phyloP scores from a whole-genome alignment of 2,329 filamentous ascomycete genomes.

The Pseudocercospora fijiensis region DNA sequence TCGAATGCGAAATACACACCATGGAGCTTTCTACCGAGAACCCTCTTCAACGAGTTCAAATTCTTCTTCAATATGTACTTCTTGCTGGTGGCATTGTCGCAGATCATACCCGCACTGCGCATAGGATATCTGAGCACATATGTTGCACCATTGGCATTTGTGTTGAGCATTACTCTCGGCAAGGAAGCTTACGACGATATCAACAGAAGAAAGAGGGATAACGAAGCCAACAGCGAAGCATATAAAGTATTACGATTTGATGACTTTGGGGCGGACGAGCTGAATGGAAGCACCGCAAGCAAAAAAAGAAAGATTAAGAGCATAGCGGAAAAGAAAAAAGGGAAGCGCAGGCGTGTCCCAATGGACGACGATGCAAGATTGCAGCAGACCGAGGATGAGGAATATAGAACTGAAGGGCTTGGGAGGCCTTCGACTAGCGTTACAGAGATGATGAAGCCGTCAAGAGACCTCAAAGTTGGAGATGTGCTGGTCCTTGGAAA shows the following conservation, averaged over 20 bases:
- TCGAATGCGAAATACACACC: slow-evolving; percentile 98
- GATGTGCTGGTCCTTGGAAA: slow-evolving; percentile 92
- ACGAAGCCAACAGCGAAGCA: slow-evolving; percentile 88
- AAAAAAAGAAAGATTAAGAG: slow-evolving; percentile 36
- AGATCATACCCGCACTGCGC: slow-evolving; percentile 81
- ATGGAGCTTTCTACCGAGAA: slow-evolving; percentile 88
- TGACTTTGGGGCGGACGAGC: slow-evolving; percentile 46
- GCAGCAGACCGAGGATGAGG: slow-evolving; percentile 69
- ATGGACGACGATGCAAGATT: slow-evolving; percentile 46
- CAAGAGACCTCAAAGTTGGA: slow-evolving; percentile 85
- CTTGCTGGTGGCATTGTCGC: slow-evolving; percentile 87
- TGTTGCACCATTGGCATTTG: slow-evolving; percentile 86
- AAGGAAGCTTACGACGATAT: slow-evolving; percentile 97
- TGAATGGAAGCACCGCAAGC: slow-evolving; percentile 24
- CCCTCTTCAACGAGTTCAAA: slow-evolving; percentile 97
- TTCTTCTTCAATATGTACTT: slow-evolving; percentile 99
- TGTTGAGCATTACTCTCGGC: slow-evolving; percentile 85
- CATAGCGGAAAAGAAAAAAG: slow-evolving; percentile 36
- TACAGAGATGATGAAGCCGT: slow-evolving; percentile 72
- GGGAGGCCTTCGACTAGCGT: slow-evolving; percentile 40
- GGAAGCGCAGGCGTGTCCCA: slow-evolving; percentile 35
- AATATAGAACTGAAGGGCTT: slow-evolving; percentile 52
- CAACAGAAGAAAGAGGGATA: slow-evolving; percentile 77
- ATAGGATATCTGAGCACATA: slow-evolving; percentile 97
- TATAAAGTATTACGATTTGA: slow-evolving; percentile 77